Conservation (phyloP, 108 stramenopile genomes). For the Cylindrotheca fusiformis region DNA sequence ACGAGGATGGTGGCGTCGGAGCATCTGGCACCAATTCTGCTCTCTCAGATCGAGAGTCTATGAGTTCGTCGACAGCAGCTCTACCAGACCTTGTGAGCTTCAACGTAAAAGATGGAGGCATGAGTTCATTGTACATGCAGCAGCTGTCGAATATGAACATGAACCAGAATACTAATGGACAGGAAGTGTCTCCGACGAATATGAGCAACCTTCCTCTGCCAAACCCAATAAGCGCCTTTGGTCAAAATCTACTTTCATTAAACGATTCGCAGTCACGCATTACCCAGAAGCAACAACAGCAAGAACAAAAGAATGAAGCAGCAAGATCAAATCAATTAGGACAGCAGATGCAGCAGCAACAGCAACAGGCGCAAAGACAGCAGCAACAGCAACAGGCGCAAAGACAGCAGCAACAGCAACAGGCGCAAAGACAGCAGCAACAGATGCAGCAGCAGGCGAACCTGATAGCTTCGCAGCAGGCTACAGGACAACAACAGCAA, state of each 20-base stretch:
- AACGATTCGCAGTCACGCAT: background rate
- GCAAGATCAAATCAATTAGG: conserved; percentile 6
- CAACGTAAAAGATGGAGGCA: conserved; percentile 19
- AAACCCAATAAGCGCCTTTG: conserved; percentile 13
- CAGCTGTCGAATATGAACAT: conserved; percentile 5
- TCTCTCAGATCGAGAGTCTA: conserved; percentile 3
- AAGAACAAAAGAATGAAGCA: background rate
- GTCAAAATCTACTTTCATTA: background rate
- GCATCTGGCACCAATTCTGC: conserved; percentile 4
- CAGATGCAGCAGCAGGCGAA: background rate
- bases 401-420: conserved; percentile 19
- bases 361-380: conserved; percentile 22
- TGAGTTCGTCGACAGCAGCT: conserved; percentile 1
- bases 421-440: conserved; percentile 12
- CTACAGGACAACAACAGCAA: conserved; percentile 18
- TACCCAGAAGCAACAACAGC: conserved; percentile 7
- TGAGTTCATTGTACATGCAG: conserved; percentile 16
- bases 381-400: conserved; percentile 22
- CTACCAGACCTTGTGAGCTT: conserved; percentile 27
- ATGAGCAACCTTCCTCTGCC: conserved; percentile 24
- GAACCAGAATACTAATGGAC: background rate
- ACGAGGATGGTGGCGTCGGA: conserved; percentile 41
- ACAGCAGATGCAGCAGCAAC: conserved; percentile 15
- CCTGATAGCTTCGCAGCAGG: background rate
- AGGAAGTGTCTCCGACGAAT: conserved; percentile 11